Evolutionary conservation across 2,329 filamentous ascomycete genomes (phyloP).

Genomic region (Pseudocercospora eumusae): DNA sequence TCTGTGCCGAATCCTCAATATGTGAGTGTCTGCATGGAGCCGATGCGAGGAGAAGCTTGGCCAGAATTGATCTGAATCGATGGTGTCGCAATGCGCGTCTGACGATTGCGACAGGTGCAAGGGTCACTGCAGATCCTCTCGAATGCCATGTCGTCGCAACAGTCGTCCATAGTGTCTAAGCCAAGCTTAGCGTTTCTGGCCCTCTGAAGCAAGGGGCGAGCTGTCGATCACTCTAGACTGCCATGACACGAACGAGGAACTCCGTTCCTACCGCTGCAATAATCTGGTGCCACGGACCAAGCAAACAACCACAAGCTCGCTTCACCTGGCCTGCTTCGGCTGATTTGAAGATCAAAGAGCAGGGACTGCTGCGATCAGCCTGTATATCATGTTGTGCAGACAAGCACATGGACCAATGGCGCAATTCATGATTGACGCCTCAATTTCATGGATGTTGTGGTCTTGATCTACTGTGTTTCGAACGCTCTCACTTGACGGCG

Average conservation of each 20-base stretch:
- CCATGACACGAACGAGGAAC: neutral
- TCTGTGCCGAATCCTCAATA: neutral
- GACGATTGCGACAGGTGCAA: neutral
- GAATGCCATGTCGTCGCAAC: neutral
- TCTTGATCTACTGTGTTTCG: neutral
- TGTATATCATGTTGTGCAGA: neutral
- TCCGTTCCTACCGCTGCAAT: neutral
- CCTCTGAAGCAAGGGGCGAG: neutral
- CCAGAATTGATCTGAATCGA: neutral
- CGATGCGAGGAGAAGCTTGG: constrained; percentile 7
- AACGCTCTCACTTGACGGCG: neutral
- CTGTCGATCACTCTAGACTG: neutral
- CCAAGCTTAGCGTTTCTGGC: neutral
- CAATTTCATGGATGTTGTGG: neutral
- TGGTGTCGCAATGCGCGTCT: constrained; percentile 4
- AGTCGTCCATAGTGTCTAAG: neutral
- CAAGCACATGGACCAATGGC: neutral
- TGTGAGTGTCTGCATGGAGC: neutral
- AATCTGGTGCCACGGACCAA: constrained; percentile 1
- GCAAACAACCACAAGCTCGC: neutral
- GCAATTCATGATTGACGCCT: neutral
- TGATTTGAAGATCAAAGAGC: neutral
- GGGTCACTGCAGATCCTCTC: neutral
- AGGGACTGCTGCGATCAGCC: neutral
- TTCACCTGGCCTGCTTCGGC: neutral